phyloP scores from a whole-genome alignment of 1,284 basidiomycete genomes.

The Leccinum huronense region DNA sequence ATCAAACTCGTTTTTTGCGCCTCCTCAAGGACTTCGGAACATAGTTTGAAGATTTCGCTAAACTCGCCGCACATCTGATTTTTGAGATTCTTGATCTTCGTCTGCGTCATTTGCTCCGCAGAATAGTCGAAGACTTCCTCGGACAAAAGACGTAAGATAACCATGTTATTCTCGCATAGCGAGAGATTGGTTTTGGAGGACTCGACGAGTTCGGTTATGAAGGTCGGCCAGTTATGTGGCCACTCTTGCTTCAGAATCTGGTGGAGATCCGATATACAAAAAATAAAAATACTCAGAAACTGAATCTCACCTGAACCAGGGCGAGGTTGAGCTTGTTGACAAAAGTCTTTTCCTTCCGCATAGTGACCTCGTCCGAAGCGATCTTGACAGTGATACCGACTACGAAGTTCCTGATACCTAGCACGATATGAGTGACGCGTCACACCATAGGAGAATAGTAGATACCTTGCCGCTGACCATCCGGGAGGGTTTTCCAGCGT shows the following conservation, averaged over 20 bases:
- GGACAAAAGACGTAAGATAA: conserved; percentile 95
- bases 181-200: conserved; percentile 96
- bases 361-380: conserved; percentile 82
- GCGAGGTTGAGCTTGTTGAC: conserved; percentile 97
- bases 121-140: conserved; percentile 99
- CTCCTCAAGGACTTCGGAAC: conserved; percentile 95
- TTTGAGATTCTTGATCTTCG: conserved; percentile 97
- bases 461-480: conserved; percentile 86
- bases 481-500: conserved; percentile 94
- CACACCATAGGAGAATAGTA: not conserved
- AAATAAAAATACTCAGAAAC: not conserved
- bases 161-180: conserved; percentile 99
- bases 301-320: conserved; percentile 73
- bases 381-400: conserved; percentile 92
- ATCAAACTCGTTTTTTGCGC: conserved; percentile 97
- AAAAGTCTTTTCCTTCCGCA: conserved; percentile 94
- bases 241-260: conserved; percentile 99
- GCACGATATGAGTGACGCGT: conserved; percentile 10
- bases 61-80: conserved; percentile 98
- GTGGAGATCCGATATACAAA: conserved; percentile 13
- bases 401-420: conserved; percentile 96
- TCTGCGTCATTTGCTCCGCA: conserved; percentile 98
- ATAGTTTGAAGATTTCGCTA: conserved; percentile 93
- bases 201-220: conserved; percentile 97
- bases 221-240: conserved; percentile 99